A percentile compares a stretch with the other conserved stretches of the same genome.
These are phyloP conservation scores for Odontarrhena argentea DNA, from an alignment of 345 rosid species.

Conservation along the genomic window DNA sequence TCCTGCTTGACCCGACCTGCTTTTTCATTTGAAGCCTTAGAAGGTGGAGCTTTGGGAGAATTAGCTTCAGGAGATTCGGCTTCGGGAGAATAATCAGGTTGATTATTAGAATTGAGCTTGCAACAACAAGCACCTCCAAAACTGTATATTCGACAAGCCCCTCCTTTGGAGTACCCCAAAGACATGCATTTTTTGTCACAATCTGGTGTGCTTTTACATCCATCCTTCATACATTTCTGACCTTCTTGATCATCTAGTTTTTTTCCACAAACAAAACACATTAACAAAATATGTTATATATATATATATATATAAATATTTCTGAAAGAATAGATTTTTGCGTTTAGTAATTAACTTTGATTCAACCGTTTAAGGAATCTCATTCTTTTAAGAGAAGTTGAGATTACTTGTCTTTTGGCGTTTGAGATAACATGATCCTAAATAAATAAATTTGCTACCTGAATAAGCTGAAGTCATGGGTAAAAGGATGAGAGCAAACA, in stretches of 20 bases:
- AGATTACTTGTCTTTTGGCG: background rate
- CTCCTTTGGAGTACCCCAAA: slow-evolving; percentile 26
- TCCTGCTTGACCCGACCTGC: too few species aligned
- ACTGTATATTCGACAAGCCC: slow-evolving; percentile 17
- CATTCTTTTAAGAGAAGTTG: background rate
- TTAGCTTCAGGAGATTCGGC: too few species aligned
- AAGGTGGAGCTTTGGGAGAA: too few species aligned
- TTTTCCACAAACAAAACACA: slow-evolving; percentile 7
- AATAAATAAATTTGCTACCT: slow-evolving; percentile 15
- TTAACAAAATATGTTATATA: background rate
- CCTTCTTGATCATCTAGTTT: background rate
- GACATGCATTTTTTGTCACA: slow-evolving; percentile 16
- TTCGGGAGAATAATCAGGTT: background rate
- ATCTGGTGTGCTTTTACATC: background rate
- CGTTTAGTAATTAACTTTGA: background rate
- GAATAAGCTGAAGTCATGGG: background rate
- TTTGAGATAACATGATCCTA: background rate
- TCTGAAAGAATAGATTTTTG: too few species aligned
- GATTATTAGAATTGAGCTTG: slow-evolving; percentile 14
- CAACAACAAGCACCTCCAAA: slow-evolving; percentile 27
- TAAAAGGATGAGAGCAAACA: slow-evolving; percentile 1
- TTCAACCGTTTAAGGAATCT: background rate
- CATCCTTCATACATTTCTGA: background rate
- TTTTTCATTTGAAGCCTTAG: too few species aligned
- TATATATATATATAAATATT: background rate